A percentile compares a stretch with the other conserved stretches of the same genome.
Conservation (phyloP, 129 eudicot genomes). For the Helianthus annuus region HanXRQr2.0-SUNRISE NC_035435.2:135821040-135821539, state of each 20-base stretch:
- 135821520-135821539: conserved; percentile 27
- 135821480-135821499: too few species aligned
- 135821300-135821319: not conserved
- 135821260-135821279: too few species aligned
- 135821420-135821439: too few species aligned
- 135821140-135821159: conserved; percentile 93
- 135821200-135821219: not conserved
- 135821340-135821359: too few species aligned
- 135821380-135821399: too few species aligned
- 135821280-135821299: too few species aligned
- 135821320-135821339: not conserved
- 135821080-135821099: conserved; percentile 8
- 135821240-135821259: too few species aligned
- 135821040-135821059: conserved; percentile 6
- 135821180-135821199: not conserved
- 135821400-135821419: too few species aligned
- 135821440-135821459: too few species aligned
- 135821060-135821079: conserved; percentile 30
- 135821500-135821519: too few species aligned
- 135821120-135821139: conserved; percentile 42
- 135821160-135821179: conserved; percentile 84
- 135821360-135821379: too few species aligned
- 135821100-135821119: conserved; percentile 26
- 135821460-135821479: too few species aligned
- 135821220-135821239: not conserved